Base-by-base conservation (phyloP, 2,329 filamentous ascomycete species). In the Penicillium sp. region DNA sequence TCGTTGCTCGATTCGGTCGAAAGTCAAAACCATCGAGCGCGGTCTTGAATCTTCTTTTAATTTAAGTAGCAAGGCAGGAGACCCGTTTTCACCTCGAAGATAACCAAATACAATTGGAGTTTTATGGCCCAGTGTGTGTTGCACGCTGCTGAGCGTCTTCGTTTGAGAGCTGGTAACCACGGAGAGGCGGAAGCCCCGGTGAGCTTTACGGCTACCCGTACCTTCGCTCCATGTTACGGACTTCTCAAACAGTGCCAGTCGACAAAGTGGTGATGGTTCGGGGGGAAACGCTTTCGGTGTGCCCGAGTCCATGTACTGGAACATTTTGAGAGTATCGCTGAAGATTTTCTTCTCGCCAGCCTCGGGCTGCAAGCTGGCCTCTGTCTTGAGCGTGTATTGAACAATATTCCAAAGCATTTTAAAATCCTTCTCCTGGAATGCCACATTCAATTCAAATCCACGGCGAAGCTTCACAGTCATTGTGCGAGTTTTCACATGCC, bases 341-440 rank as follows among this genome's bases (percentile, higher is more conserved):
- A 90, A 91, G 2, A 88, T 79, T 56, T 88, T 72, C 2, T 78
- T 78, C 72, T 97, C 92, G 52, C 90, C 88, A 28, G 80, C 78
- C 42, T 84, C 82, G 6, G 86, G 84, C 35, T 84, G 84, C 43
- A 96, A 78, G 52, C 84, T 89, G 24, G 81, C 80, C 66, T 91
- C 87, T 2, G 93, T 84, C 65, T 89, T 90, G 62, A 82, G 83
- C 24, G 88, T 90, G 68, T 95, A 93, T 59, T 96, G 90, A 62
- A 91, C 90, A 71, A 95, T 90, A 64, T 85, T 88, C 84, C 87
- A 92, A 11, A 96, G 74, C 60, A 83, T 85, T 60, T 86, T 83
- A 74, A 89, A 96, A 67, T 96, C 90, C n/a, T 82, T 77, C 64
- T 91, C 88, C 14, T 80, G 80, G 67, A 91, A 86, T 61, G 88